phyloP scores from a whole-genome alignment of 331 rosid species.

The Erythrophleum ivorense region DNA sequence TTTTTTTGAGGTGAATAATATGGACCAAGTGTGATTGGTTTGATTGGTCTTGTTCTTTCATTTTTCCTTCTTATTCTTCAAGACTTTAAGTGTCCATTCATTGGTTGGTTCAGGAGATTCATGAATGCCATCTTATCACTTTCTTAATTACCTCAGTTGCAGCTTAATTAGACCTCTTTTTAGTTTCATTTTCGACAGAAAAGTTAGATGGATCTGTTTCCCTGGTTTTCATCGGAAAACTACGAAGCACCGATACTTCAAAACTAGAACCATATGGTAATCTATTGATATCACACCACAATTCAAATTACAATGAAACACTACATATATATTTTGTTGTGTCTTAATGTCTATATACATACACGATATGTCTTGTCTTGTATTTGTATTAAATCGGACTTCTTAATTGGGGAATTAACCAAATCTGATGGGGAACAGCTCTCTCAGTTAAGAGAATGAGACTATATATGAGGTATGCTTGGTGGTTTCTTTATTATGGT shows the following conservation, averaged over 20 bases:
- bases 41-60: neutral
- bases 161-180: no score
- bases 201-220: neutral
- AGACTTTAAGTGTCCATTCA: neutral
- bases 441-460: no score
- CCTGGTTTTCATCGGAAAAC: neutral
- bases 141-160: no score
- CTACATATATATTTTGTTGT: neutral
- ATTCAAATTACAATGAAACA: neutral
- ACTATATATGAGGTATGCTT: neutral
- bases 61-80: neutral
- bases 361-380: neutral
- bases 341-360: neutral
- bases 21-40: neutral
- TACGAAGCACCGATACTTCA: neutral
- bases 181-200: neutral
- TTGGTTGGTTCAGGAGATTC: neutral
- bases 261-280: neutral
- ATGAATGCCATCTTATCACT: neutral
- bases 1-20: no score
- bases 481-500: neutral
- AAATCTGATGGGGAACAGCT: conserved; percentile 5
- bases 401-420: neutral
- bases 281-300: no score
- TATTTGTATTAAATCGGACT: neutral